phyloP scores from a whole-genome alignment of 495 filamentous ascomycete genomes.

The Sabuloglossum arenarium region DNA sequence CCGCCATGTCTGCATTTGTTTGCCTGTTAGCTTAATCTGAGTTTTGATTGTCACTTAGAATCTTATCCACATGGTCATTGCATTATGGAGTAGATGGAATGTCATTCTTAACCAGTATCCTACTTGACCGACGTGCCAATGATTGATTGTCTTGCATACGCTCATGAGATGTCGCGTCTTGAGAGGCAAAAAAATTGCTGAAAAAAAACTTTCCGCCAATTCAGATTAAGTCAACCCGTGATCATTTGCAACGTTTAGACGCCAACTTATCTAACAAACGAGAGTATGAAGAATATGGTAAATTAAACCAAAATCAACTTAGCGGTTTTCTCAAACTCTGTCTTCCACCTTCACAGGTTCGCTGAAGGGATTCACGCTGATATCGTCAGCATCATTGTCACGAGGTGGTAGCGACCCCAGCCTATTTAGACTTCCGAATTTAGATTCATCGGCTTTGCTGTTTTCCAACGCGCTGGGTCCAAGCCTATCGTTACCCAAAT shows the following conservation, averaged over 20 bases:
- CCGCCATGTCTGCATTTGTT: too few relatives aligned
- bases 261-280: neutral
- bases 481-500: constrained; percentile 22
- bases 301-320: neutral
- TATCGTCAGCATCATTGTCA: constrained; percentile 1
- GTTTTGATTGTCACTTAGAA: too few relatives aligned
- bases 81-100: too few relatives aligned
- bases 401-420: neutral
- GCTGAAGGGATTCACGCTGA: neutral
- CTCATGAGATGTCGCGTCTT: neutral
- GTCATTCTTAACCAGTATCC: too few relatives aligned
- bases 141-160: neutral
- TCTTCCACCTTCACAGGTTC: constrained; percentile 3
- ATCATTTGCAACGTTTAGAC: neutral
- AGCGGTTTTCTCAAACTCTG: neutral
- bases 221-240: neutral
- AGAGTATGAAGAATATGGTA: neutral
- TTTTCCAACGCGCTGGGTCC: constrained; percentile 30
- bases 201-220: neutral
- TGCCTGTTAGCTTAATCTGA: too few relatives aligned
- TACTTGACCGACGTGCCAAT: too few relatives aligned
- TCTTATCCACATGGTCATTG: too few relatives aligned
- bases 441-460: neutral
- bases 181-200: neutral
- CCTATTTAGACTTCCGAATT: neutral